Conservation (phyloP, 768 basidiomycete genomes). For the Russula sp. region DNA sequence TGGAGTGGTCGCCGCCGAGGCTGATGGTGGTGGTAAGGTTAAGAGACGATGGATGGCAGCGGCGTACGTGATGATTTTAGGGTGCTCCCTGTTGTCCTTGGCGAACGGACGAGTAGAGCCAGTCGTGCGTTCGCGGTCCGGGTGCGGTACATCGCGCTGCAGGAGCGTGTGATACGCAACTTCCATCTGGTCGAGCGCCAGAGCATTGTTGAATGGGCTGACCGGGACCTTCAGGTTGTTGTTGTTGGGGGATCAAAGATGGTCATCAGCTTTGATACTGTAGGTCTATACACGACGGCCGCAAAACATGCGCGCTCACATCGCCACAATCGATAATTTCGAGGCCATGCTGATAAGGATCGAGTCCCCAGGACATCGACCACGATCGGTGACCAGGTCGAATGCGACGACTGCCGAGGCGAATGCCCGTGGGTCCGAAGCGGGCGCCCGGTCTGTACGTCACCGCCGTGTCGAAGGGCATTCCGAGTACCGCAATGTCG, state of each 20-base stretch:
- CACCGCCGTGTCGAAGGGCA: conserved; percentile 68
- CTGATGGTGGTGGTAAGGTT: conserved; percentile 18
- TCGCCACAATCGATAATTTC: conserved; percentile 81
- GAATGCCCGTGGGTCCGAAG: conserved; percentile 82
- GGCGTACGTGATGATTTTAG: conserved; percentile 57
- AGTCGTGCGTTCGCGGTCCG: conserved; percentile 8
- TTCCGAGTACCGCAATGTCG: conserved; percentile 75
- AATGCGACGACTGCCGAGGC: conserved; percentile 69
- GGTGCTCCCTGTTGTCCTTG: conserved; percentile 57
- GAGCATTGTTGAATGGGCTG: conserved; percentile 71
- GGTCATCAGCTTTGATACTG: not conserved
- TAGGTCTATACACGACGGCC: not conserved
- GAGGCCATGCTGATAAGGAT: conserved; percentile 51
- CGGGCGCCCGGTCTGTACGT: conserved; percentile 58
- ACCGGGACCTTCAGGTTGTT: conserved; percentile 51
- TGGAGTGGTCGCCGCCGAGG: conserved; percentile 81
- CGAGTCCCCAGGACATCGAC: conserved; percentile 62
- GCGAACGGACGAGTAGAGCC: conserved; percentile 33
- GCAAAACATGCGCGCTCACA: conserved; percentile 30
- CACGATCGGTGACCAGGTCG: conserved; percentile 47
- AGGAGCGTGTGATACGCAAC: conserved; percentile 76
- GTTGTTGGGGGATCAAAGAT: not conserved
- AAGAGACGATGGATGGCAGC: not conserved
- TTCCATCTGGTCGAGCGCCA: conserved; percentile 83
- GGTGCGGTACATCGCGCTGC: conserved; percentile 39